Conservation (phyloP, 164 flowering plant genomes). For the Vitis labrusca region DNA sequence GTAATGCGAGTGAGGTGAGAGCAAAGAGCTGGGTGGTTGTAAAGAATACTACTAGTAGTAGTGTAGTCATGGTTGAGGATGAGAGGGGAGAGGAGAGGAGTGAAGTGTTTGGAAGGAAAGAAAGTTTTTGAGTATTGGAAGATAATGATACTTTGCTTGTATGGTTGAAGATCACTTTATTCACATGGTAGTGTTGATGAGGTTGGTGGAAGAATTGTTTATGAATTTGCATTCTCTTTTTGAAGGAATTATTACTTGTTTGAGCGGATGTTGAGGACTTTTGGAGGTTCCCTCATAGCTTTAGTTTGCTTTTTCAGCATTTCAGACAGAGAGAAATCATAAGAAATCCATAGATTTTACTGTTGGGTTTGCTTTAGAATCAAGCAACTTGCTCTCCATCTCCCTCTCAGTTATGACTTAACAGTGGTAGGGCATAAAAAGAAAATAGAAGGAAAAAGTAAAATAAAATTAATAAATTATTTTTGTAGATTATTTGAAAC, state of each 20-base stretch:
- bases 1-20: neutral
- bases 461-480: no score
- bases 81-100: neutral
- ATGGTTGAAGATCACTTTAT: constrained; percentile 21
- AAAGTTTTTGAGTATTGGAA: neutral
- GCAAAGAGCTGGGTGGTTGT: constrained; percentile 6
- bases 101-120: neutral
- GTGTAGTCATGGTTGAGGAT: constrained; percentile 11
- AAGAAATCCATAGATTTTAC: neutral
- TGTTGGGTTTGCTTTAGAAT: constrained; percentile 1
- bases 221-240: constrained; percentile 7
- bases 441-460: no score
- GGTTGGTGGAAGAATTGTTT: constrained; percentile 11
- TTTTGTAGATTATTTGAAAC: no score
- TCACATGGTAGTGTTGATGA: constrained; percentile 24
- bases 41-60: constrained; percentile 7
- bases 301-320: constrained; percentile 10
- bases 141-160: constrained; percentile 52
- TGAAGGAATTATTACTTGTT: neutral
- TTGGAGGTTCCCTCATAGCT: constrained; percentile 6
- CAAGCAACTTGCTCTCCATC: constrained; percentile 3
- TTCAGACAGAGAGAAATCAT: neutral
- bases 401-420: neutral
- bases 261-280: neutral
- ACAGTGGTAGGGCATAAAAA: no score